phyloP scores from a whole-genome alignment of 192 early-diverging fungal species.

The Coemansia sp. region DNA sequence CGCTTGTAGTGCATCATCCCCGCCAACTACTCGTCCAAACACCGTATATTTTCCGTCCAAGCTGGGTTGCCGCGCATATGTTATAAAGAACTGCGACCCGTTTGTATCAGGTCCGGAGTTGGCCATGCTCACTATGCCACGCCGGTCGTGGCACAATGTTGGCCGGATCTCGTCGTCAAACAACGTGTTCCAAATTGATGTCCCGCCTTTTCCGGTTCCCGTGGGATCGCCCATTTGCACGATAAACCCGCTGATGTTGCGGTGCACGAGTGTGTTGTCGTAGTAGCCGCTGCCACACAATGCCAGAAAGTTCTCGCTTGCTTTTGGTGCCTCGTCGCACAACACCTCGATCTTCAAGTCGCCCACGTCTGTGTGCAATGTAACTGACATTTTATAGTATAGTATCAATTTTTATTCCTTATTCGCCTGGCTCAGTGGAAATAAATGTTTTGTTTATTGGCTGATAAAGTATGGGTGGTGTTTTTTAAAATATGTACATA shows the following conservation, averaged over 20 bases:
- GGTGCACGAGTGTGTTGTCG: conserved; percentile 80
- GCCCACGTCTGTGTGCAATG: conserved; percentile 88
- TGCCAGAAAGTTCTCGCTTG: conserved; percentile 94
- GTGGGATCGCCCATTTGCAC: conserved; percentile 90
- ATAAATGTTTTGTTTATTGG: too few relatives aligned
- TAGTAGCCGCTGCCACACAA: conserved; percentile 95
- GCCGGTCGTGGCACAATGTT: conserved; percentile 80
- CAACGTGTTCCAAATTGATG: conserved; percentile 79
- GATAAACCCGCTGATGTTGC: conserved; percentile 85
- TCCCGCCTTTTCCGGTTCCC: conserved; percentile 83
- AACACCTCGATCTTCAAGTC: conserved; percentile 94
- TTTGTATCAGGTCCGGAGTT: conserved; percentile 89
- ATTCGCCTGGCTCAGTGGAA: too few relatives aligned
- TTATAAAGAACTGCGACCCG: conserved; percentile 90
- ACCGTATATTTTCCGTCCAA: conserved; percentile 87
- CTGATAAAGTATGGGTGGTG: too few relatives aligned
- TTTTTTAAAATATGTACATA: too few relatives aligned
- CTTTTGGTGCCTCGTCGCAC: conserved; percentile 81
- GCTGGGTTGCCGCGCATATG: conserved; percentile 81
- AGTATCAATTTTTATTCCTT: too few relatives aligned
- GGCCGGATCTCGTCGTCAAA: conserved; percentile 82
- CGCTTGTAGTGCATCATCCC: conserved; percentile 76
- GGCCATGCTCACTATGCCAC: conserved; percentile 91
- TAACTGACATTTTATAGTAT: conserved; percentile 64
- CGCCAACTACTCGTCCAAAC: conserved; percentile 74